Evolutionary conservation across 2,329 filamentous ascomycete species (phyloP).

Genomic region (Uncinocarpus reesii): DNA sequence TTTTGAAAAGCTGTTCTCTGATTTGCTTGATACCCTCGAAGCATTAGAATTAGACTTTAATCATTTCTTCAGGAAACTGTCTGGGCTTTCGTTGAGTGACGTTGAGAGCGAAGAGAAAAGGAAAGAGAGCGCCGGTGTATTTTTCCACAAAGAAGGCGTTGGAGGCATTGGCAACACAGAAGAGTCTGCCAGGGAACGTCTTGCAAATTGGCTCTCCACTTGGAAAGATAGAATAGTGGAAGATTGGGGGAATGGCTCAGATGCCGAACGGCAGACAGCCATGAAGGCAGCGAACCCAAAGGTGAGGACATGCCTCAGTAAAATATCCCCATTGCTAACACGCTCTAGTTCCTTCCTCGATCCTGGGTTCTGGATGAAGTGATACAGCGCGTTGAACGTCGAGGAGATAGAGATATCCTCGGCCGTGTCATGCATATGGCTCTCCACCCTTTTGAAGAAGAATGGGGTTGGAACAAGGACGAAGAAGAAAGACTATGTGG

Average conservation of each 20-base stretch:
- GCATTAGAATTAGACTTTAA: slow-evolving; percentile 82
- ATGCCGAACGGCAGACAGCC: slow-evolving; percentile 53
- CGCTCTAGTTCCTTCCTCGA: slow-evolving; percentile 61
- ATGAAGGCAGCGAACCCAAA: slow-evolving; percentile 90
- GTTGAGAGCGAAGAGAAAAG: slow-evolving; percentile 56
- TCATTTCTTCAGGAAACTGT: slow-evolving; percentile 78
- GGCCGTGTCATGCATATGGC: slow-evolving; percentile 71
- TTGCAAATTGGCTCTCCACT: slow-evolving; percentile 69
- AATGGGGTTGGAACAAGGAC: slow-evolving; percentile 47
- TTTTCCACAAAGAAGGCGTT: slow-evolving; percentile 70
- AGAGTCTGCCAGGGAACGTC: slow-evolving; percentile 52
- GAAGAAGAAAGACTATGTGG: slow-evolving; percentile 77
- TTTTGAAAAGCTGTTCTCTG: slow-evolving; percentile 72
- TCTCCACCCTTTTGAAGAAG: slow-evolving; percentile 73
- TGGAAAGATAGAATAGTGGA: slow-evolving; percentile 64
- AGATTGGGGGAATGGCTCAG: slow-evolving; percentile 59
- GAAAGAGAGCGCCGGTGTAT: slow-evolving; percentile 55
- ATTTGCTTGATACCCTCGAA: slow-evolving; percentile 71
- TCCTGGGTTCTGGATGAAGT: slow-evolving; percentile 91
- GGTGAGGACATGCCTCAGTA: slow-evolving; percentile 27
- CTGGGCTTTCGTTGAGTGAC: slow-evolving; percentile 50
- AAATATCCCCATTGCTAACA: slow-evolving; percentile 2
- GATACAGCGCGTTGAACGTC: slow-evolving; percentile 77
- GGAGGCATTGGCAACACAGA: slow-evolving; percentile 50
- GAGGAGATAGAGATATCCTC: slow-evolving; percentile 69